Conservation (phyloP, 2,329 filamentous ascomycete species). For the Drechslerella dactyloides region DNA sequence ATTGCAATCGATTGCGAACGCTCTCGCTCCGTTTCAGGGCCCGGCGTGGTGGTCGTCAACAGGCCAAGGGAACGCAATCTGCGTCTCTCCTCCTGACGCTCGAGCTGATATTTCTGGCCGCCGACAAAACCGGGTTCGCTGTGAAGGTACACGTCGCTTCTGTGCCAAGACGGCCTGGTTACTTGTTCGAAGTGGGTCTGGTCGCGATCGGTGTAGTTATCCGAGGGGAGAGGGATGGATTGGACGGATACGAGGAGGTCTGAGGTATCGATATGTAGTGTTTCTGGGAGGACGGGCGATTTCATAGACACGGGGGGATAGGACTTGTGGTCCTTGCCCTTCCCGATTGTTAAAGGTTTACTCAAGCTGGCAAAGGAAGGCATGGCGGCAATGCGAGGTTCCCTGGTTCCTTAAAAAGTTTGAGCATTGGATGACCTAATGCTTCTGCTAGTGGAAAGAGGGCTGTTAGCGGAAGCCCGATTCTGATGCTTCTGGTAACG, state of each 20-base stretch:
- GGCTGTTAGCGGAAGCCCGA: conserved; percentile 21
- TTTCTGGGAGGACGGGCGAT: conserved; percentile 47
- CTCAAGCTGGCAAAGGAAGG: conserved; percentile 50
- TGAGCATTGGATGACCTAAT: conserved; percentile 25
- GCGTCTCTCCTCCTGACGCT: conserved; percentile 43
- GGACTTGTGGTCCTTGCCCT: conserved; percentile 37
- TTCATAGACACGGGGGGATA: conserved; percentile 50
- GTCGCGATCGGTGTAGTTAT: conserved; percentile 7
- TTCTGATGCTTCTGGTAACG: conserved; percentile 43
- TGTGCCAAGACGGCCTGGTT: conserved; percentile 37
- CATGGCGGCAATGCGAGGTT: conserved; percentile 45
- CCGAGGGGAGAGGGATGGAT: conserved; percentile 38
- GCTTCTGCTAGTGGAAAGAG: conserved; percentile 24
- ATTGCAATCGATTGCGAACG: conserved; percentile 6
- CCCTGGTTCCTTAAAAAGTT: conserved; percentile 37
- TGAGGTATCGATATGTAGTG: conserved; percentile 46
- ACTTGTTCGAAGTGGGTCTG: conserved; percentile 6
- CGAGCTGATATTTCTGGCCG: conserved; percentile 46
- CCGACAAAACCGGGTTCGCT: conserved; percentile 37
- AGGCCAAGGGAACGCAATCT: conserved; percentile 44
- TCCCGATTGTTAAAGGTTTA: conserved; percentile 41
- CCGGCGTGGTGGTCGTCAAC: conserved; percentile 24
- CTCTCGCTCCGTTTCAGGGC: conserved; percentile 17
- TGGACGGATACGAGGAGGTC: conserved; percentile 49
- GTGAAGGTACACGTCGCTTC: conserved; percentile 26